Percentiles rank a stretch among this genome's conserved stretches.
Conservation (phyloP, 371 early-diverging fungal genomes). For the Mortierella sp. region DNA sequence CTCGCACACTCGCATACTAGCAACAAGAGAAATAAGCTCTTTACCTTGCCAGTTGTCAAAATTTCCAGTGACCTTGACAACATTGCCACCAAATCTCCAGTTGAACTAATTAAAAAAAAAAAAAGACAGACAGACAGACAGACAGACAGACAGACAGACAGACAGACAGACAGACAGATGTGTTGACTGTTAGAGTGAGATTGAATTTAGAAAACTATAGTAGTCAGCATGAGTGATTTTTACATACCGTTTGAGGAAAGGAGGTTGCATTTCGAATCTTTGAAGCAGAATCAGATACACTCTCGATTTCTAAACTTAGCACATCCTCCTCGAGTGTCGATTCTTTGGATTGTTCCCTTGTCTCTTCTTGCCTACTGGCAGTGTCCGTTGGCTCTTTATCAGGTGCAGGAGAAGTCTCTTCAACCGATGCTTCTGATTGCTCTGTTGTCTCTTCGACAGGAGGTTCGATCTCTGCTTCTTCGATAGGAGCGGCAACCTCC, state of each 20-base stretch:
- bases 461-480: background rate
- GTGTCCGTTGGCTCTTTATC: background rate
- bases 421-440: background rate
- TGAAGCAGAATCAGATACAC: background rate
- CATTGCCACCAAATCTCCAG: slow-evolving; percentile 65
- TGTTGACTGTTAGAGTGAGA: too few species aligned
- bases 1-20: too few species aligned
- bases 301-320: background rate
- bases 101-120: slow-evolving; percentile 49
- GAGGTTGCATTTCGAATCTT: background rate
- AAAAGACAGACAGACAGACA: too few species aligned
- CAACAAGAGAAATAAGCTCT: background rate
- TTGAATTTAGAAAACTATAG: too few species aligned
- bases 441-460: slow-evolving; percentile 7
- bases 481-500: background rate
- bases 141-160: too few species aligned
- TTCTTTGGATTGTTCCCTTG: background rate
- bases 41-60: slow-evolving; percentile 69
- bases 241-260: background rate
- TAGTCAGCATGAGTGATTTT: too few species aligned
- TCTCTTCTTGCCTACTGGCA: background rate
- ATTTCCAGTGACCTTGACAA: slow-evolving; percentile 64
- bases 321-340: slow-evolving; percentile 8
- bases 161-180: too few species aligned
- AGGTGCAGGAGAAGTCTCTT: background rate